Percentiles rank a stretch among this genome's conserved stretches.
These are phyloP conservation scores for Leccinum truebloodii DNA, from an alignment of 768 basidiomycete species.

Conservation along the genomic window DNA sequence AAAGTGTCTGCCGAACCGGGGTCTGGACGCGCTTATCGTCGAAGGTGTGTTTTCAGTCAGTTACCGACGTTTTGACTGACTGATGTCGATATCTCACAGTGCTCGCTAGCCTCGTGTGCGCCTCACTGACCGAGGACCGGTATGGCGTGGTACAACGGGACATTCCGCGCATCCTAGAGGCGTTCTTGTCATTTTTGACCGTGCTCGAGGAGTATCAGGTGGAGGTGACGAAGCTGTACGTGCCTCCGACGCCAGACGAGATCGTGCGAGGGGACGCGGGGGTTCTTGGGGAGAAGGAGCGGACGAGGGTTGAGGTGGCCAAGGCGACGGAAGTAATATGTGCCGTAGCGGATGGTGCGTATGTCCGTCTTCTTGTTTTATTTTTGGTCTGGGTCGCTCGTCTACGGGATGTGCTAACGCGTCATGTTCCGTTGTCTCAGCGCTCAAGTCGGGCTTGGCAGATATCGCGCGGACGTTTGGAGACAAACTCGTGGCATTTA, in stretches of 20 bases:
- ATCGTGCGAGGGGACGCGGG: slow-evolving; percentile 25
- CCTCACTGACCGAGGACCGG: slow-evolving; percentile 76
- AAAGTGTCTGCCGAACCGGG: slow-evolving; percentile 56
- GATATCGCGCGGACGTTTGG: slow-evolving; percentile 74
- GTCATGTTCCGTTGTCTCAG: slow-evolving; percentile 23
- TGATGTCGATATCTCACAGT: slow-evolving; percentile 26
- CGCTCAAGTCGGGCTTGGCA: slow-evolving; percentile 64
- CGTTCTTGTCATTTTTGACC: slow-evolving; percentile 62
- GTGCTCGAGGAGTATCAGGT: slow-evolving; percentile 66
- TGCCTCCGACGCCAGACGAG: slow-evolving; percentile 39
- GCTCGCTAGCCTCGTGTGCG: slow-evolving; percentile 64
- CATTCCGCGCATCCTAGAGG: slow-evolving; percentile 79
- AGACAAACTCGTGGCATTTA: slow-evolving; percentile 72
- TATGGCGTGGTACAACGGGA: slow-evolving; percentile 86
- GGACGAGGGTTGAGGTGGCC: slow-evolving; percentile 49
- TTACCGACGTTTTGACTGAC: neutral
- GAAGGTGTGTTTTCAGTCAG: slow-evolving; percentile 48
- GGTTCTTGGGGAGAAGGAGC: slow-evolving; percentile 41
- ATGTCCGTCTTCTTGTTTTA: slow-evolving; percentile 21
- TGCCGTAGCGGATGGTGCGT: slow-evolving; percentile 59
- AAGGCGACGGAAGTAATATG: slow-evolving; percentile 55
- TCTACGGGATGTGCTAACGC: neutral
- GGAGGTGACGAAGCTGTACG: slow-evolving; percentile 47
- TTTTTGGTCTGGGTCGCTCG: neutral
- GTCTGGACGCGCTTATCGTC: slow-evolving; percentile 61